A percentile compares a stretch with the other conserved stretches of the same genome.
Evolutionary conservation across 192 early-diverging fungal genomes (phyloP).

Genomic region (Coemansia sp.): DNA sequence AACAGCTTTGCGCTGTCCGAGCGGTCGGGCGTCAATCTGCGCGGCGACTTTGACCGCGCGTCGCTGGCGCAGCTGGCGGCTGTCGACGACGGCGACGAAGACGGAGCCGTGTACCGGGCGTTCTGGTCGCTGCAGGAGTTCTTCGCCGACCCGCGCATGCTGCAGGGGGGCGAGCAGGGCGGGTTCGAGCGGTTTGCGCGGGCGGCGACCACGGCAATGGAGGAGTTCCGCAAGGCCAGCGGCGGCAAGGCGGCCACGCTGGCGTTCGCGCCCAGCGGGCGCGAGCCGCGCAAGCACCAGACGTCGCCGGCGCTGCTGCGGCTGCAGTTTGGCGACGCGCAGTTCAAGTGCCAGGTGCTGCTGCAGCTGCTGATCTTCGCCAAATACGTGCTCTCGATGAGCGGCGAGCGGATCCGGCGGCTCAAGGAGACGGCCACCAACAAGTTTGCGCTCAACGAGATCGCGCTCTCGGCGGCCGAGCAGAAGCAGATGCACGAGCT

Average conservation of each 20-base stretch:
- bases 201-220: conserved; percentile 18
- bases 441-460: conserved; percentile 54
- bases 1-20: conserved; percentile 81
- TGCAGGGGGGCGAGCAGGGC: conserved; percentile 14
- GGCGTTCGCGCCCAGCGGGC: conserved; percentile 15
- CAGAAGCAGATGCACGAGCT: conserved; percentile 56
- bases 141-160: conserved; percentile 67
- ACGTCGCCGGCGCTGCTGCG: conserved; percentile 33
- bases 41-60: conserved; percentile 82
- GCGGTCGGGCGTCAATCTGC: conserved; percentile 84
- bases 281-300: conserved; percentile 22
- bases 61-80: conserved; percentile 52
- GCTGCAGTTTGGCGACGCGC: conserved; percentile 69
- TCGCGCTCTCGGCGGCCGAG: conserved; percentile 39
- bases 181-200: conserved; percentile 10
- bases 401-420: conserved; percentile 46
- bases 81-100: not conserved
- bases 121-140: conserved; percentile 80
- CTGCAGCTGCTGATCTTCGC: conserved; percentile 85
- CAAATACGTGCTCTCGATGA: conserved; percentile 63
- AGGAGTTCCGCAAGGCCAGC: conserved; percentile 38
- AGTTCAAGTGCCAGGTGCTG: conserved; percentile 81
- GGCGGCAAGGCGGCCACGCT: conserved; percentile 6
- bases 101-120: conserved; percentile 53
- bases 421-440: conserved; percentile 54